Evolutionary conservation across 148 eudicot genomes (phyloP).

Genomic region (Spergularia marina): DNA sequence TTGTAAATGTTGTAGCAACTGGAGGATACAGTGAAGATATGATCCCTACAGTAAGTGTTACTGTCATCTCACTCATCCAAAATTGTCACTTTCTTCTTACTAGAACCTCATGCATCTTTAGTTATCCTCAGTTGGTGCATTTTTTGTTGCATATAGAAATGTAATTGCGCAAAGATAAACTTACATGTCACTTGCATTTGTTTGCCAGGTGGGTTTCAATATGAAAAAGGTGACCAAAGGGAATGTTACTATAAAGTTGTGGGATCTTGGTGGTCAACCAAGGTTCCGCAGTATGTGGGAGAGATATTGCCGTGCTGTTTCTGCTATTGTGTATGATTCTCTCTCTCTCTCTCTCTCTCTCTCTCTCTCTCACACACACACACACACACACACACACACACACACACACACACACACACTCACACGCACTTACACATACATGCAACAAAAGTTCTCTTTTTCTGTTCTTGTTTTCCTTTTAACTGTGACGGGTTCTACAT

Average conservation of each 20-base stretch:
- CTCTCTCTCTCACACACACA: background rate
- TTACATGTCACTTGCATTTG: background rate
- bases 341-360: conserved; percentile 3
- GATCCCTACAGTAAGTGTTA: conserved; percentile 83
- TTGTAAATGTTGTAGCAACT: conserved; percentile 93
- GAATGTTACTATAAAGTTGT: conserved; percentile 93
- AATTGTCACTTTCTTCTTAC: conserved; percentile 7
- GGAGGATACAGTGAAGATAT: conserved; percentile 98
- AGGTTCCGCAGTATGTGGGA: conserved; percentile 99
- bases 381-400: background rate
- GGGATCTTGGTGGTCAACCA: conserved; percentile 99
- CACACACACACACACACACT: background rate
- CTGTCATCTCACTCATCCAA: conserved; percentile 4
- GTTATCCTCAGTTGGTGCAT: background rate
- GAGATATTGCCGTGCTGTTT: conserved; percentile 99
- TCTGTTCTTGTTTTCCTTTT: too few relatives aligned
- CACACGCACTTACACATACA: background rate
- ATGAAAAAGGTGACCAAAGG: conserved; percentile 98
- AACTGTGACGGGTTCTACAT: too few relatives aligned
- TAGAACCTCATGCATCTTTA: background rate
- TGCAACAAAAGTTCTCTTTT: too few relatives aligned
- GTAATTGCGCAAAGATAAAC: background rate
- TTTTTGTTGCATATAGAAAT: background rate
- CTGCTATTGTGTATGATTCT: conserved; percentile 88
- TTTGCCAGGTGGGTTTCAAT: conserved; percentile 86